Evolutionary conservation across 768 basidiomycete species (phyloP).

Genomic region (Lactifluus pinguis): DNA sequence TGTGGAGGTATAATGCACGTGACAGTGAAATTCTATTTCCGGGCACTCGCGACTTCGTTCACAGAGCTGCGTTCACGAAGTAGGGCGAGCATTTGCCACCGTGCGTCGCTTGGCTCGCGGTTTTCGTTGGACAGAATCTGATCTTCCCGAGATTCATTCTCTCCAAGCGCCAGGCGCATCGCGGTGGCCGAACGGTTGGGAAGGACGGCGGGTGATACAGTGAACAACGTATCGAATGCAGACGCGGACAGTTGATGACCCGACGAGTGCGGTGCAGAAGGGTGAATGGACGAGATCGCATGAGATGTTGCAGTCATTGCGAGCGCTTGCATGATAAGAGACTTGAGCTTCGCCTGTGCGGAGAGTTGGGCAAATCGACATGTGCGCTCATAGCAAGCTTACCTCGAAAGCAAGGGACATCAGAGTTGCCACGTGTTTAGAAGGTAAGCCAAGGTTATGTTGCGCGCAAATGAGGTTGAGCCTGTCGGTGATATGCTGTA

Average conservation of each 20-base stretch:
- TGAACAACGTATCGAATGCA: slow-evolving; percentile 72
- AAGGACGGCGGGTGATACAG: slow-evolving; percentile 65
- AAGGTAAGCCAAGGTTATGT: slow-evolving; percentile 54
- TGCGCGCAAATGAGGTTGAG: slow-evolving; percentile 78
- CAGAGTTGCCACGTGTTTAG: slow-evolving; percentile 53
- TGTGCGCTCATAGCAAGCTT: slow-evolving; percentile 3
- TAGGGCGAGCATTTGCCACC: slow-evolving; percentile 73
- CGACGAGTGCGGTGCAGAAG: slow-evolving; percentile 36
- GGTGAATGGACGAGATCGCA: slow-evolving; percentile 65
- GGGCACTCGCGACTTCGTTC: slow-evolving; percentile 39
- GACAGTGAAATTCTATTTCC: slow-evolving; percentile 25
- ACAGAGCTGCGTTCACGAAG: slow-evolving; percentile 67
- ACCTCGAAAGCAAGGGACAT: slow-evolving; percentile 78
- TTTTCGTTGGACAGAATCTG: slow-evolving; percentile 49
- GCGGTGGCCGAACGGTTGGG: slow-evolving; percentile 74
- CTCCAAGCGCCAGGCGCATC: slow-evolving; percentile 54
- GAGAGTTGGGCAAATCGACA: not conserved
- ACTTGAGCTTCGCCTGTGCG: slow-evolving; percentile 67
- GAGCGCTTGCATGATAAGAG: slow-evolving; percentile 72
- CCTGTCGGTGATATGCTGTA: slow-evolving; percentile 71
- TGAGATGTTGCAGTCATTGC: slow-evolving; percentile 69
- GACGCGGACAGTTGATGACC: slow-evolving; percentile 47
- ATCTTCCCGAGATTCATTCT: slow-evolving; percentile 46
- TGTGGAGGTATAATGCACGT: not conserved
- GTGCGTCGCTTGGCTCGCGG: slow-evolving; percentile 51